A percentile compares a stretch with the other conserved stretches of the same genome.
Evolutionary conservation across 2,329 filamentous ascomycete genomes (phyloP).

Genomic region (Neoscytalidium dimidiatum): DNA sequence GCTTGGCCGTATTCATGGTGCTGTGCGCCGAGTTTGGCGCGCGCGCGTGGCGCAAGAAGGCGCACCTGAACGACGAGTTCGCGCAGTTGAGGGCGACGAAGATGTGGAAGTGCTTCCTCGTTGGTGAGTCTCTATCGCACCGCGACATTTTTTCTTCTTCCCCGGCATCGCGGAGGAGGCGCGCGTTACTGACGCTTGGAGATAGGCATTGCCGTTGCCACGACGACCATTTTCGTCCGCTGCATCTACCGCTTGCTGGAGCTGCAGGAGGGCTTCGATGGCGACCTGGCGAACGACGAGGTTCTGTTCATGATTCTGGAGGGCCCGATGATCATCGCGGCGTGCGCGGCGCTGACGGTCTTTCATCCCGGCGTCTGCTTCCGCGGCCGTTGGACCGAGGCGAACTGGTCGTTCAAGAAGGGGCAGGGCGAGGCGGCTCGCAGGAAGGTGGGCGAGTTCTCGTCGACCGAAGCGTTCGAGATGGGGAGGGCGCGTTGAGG

Average conservation of each 20-base stretch:
- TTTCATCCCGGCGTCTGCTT: conserved; percentile 45
- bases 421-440: neutral
- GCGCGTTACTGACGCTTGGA: neutral
- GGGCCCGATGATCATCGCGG: conserved; percentile 55
- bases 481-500: neutral
- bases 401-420: neutral
- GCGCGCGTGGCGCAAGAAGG: conserved; percentile 1
- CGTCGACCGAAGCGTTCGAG: no score
- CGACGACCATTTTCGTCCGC: conserved; percentile 48
- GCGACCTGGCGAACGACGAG: conserved; percentile 51
- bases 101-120: conserved; percentile 3
- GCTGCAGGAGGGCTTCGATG: conserved; percentile 49
- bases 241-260: conserved; percentile 54
- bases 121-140: neutral
- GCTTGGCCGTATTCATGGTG: conserved; percentile 50
- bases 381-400: neutral
- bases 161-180: no score
- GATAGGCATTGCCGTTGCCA: conserved; percentile 39
- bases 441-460: neutral
- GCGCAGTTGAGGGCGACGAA: neutral
- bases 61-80: neutral
- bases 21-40: conserved; percentile 41
- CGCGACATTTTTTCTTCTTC: neutral
- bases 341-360: conserved; percentile 47
- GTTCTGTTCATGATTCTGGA: conserved; percentile 53